These are phyloP conservation scores for Hapsidospora chrysogenum DNA, from an alignment of 495 filamentous ascomycete genomes.

Conservation along the genomic window DNA sequence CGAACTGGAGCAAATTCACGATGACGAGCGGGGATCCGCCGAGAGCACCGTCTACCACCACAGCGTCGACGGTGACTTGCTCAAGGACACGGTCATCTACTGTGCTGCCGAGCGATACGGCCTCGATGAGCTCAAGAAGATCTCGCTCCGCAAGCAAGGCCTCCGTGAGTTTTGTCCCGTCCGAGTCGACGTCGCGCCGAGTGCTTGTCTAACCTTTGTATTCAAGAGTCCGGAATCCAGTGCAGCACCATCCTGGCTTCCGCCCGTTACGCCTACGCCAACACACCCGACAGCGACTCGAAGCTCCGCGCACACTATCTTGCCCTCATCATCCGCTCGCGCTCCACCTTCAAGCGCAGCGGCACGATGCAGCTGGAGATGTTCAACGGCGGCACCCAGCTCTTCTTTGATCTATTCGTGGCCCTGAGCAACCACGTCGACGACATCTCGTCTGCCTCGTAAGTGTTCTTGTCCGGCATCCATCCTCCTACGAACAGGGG, in stretches of 20 bases:
- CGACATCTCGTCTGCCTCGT: conserved; percentile 33
- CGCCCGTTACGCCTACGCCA: conserved; percentile 72
- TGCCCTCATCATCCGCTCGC: conserved; percentile 72
- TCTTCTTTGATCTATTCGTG: conserved; percentile 91
- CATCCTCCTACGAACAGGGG: not conserved
- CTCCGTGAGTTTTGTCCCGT: conserved; percentile 26
- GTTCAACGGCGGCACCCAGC: conserved; percentile 58
- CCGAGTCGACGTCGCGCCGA: too few relatives aligned
- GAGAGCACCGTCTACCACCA: conserved; percentile 58
- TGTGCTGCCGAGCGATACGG: conserved; percentile 72
- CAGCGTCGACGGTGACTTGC: conserved; percentile 44
- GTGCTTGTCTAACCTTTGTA: too few relatives aligned
- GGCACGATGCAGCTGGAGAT: conserved; percentile 96
- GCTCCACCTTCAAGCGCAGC: conserved; percentile 77
- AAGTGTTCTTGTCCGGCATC: conserved; percentile 9
- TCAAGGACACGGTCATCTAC: conserved; percentile 85
- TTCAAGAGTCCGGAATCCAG: conserved; percentile 56
- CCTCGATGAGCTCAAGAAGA: conserved; percentile 63
- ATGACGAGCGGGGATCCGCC: conserved; percentile 20
- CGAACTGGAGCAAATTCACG: conserved; percentile 45
- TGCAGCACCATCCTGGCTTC: conserved; percentile 69
- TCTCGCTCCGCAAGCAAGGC: conserved; percentile 75
- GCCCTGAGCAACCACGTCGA: conserved; percentile 83
- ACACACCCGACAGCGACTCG: conserved; percentile 79
- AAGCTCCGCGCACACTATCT: conserved; percentile 83